Conservation (phyloP, 2,329 filamentous ascomycete genomes). For the Penicillium corylophilum region DNA sequence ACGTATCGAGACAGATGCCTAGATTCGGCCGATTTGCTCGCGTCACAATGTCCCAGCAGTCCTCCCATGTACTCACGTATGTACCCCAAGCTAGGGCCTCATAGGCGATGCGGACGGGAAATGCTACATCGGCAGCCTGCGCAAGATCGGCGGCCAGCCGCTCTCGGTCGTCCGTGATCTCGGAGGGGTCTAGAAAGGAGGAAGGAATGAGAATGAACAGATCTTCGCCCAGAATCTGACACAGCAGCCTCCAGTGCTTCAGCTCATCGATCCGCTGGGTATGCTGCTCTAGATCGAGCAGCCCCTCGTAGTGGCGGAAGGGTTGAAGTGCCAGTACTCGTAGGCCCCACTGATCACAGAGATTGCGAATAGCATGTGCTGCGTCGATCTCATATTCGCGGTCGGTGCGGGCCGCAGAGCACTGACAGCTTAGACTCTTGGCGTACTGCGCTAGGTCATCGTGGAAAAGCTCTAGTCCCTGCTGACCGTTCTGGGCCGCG, state of each 20-base stretch:
- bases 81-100: slow-evolving; percentile 73
- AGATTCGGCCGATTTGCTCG: slow-evolving; percentile 68
- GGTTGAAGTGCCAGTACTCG: slow-evolving; percentile 68
- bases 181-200: slow-evolving; percentile 19
- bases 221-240: slow-evolving; percentile 19
- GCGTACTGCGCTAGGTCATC: slow-evolving; percentile 66
- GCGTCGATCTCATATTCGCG: slow-evolving; percentile 60
- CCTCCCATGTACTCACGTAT: slow-evolving; percentile 68
- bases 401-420: slow-evolving; percentile 27
- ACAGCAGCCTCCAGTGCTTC: slow-evolving; percentile 18
- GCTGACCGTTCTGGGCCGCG: slow-evolving; percentile 43
- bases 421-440: slow-evolving; percentile 41
- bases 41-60: slow-evolving; percentile 66
- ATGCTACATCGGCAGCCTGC: slow-evolving; percentile 21
- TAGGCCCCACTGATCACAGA: slow-evolving; percentile 55
- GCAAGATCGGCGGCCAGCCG: slow-evolving; percentile 18
- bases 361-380: slow-evolving; percentile 52
- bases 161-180: slow-evolving; percentile 20
- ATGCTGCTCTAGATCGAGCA: slow-evolving; percentile 17
- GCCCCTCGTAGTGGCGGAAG: slow-evolving; percentile 69
- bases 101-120: slow-evolving; percentile 55
- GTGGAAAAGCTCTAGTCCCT: slow-evolving; percentile 68
- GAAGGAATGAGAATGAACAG: slow-evolving; percentile 26
- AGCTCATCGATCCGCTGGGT: slow-evolving; percentile 20
- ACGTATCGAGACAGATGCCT: slow-evolving; percentile 73